Evolutionary conservation across 139 green algal genomes (phyloP), one percentile per base, ranked within the genome.

Genomic region (Volvox africanus): DNA sequence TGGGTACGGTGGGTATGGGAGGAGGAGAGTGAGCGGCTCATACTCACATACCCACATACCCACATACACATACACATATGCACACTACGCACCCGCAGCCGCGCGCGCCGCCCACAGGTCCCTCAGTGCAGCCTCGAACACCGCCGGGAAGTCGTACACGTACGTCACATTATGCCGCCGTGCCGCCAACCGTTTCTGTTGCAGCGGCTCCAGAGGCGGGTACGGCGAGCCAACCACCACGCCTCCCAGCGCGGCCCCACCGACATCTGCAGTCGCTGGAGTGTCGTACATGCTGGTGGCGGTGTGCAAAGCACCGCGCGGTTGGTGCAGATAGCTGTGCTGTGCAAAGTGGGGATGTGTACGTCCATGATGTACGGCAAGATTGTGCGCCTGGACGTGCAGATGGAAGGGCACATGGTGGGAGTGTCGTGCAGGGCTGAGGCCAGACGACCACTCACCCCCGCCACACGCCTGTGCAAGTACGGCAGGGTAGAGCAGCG

Each of bases 91-190:
- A 85, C 96, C 95, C 67, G 93, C 93, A 14, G 82, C 91, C 5
- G 94, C 96, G 61, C 95, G 88, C 18, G 92, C 94, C 2, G 89
- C 80, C 98, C 98, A 99, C 18, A 96, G 87, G 78, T 96, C 93
- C 20, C 96, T 91, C 93, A 99, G 94, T 21, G 97, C 98, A 32
- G 97, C 96, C 75, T 96, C 95, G 94, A 99, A 99, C 37, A 99
- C 97, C 9, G 91, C 89, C 0, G 98, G 98, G 93, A 99, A 99
- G 94, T 99, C 98, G 91, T 99, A 99, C 93, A 94, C 97, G 94
- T 98, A 99, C 76, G 97, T 99, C 71, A 98, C 98, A 35, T 91
- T 93, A 92, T 97, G 96, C 21, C 96, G 94, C 17, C 96, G 92
- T 3, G 97, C 97, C 13, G 94, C 94, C 88, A 99, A 89, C 14